These are phyloP conservation scores for Melocanna baccifera DNA, from an alignment of 176 grass and related monocot genomes.

Conservation along the genomic window DNA sequence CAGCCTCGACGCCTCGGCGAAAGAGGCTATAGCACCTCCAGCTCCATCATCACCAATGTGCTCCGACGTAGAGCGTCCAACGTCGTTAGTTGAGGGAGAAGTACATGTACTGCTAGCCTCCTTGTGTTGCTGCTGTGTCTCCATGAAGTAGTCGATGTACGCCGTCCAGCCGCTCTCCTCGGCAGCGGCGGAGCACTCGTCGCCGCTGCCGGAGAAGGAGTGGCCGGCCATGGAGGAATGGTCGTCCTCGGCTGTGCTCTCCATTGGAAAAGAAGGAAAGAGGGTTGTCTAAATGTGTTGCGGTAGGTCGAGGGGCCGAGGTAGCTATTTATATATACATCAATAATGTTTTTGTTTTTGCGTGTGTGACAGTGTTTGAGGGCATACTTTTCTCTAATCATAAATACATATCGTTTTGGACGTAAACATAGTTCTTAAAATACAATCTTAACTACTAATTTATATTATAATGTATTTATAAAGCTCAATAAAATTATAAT, in stretches of 20 bases:
- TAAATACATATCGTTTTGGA: no score
- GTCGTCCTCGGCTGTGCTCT: not conserved
- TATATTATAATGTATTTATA: no score
- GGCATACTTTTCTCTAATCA: no score
- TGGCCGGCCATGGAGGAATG: conserved; percentile 20
- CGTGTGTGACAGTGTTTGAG: not conserved
- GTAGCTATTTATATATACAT: conserved; percentile 22
- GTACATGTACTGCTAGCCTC: not conserved
- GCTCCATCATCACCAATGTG: not conserved
- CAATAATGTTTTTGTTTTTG: not conserved
- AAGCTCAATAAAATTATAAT: no score
- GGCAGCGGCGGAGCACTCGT: not conserved
- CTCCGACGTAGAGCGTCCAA: not conserved
- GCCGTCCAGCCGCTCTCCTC: conserved; percentile 50
- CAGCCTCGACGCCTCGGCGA: not conserved
- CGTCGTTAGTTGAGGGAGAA: not conserved
- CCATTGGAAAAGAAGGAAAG: not conserved
- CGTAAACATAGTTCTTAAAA: no score
- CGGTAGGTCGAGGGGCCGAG: not conserved
- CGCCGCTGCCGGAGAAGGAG: not conserved
- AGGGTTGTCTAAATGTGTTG: not conserved
- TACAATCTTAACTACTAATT: no score
- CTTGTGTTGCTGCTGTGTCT: not conserved
- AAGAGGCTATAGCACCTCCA: not conserved
- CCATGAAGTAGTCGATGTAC: conserved; percentile 49